Base-by-base conservation (phyloP, 345 rosid genomes). In the Populus davidiana region DNA sequence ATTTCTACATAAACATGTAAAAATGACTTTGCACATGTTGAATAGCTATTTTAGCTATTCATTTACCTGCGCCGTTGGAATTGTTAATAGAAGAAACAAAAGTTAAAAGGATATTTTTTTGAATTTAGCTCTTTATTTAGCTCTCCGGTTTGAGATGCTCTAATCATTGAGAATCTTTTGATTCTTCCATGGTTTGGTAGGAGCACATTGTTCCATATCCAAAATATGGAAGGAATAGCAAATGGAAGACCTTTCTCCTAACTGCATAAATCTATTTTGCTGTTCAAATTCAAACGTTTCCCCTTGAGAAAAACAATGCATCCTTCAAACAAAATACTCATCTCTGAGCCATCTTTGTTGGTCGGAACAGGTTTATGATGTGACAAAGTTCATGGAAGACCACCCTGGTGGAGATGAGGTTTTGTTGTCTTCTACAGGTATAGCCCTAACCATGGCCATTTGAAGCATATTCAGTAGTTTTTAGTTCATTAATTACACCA, bases 351-450 rank as follows among this genome's bases (percentile, higher is more conserved):
- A 61, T 61, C 25, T 39, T 61, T n/a, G 43, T 49, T 62, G 44
- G 23, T 29, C 50, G 62, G 61, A 72, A 36, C 74, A 81, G 81
- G 83, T 76, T 14, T 72, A 80, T 17, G 63, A 76, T 31, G 79
- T 80, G 36, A 80, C 77, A 17, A 80, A 71, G 66, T 80, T 80
- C 52, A 64, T 75, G 75, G 82, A 80, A 29, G 82, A 80, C 18
- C 82, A 80, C 69, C 82, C 82, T 25, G 82, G 79, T 20, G 78
- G 82, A 17, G 82, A 75, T 33, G 82, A 80, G 67, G 75, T 80
- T 35, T 43, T 80, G 71, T 47, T 80, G 74, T 70, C 78, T 5
- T 72, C 82, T 11, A 75, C 82, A 75, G 72, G 79, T 79, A 62
- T 4, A 8, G 10, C n/a, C 63, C 59, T 38, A 50, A 33, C 36